A percentile compares a stretch with the other conserved stretches of the same genome.
Evolutionary conservation across 2,329 filamentous ascomycete genomes (phyloP).

Genomic region (Graphilbum sp.): DNA sequence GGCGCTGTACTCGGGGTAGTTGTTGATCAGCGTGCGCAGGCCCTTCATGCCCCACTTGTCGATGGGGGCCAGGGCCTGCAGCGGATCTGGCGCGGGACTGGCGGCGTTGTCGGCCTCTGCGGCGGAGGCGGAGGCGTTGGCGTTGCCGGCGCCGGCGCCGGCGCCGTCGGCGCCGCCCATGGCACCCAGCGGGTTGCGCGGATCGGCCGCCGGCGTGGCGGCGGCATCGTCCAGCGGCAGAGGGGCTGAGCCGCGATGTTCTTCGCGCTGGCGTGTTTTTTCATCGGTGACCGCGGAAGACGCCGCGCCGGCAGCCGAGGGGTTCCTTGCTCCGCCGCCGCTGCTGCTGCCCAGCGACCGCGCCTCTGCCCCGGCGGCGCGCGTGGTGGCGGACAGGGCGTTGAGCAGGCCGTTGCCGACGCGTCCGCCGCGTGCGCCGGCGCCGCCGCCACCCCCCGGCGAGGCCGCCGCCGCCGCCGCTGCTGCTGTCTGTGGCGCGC

Average conservation of each 20-base stretch:
- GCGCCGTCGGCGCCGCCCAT: constrained; percentile 26
- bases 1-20: constrained; percentile 45
- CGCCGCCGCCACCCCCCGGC: constrained; percentile 20
- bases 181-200: constrained; percentile 26
- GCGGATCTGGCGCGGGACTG: constrained; percentile 33
- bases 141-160: not conserved
- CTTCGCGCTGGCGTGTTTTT: constrained; percentile 28
- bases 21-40: constrained; percentile 45
- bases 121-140: too few relatives aligned
- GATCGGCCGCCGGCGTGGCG: constrained; percentile 15
- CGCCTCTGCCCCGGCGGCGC: constrained; percentile 28
- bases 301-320: too few relatives aligned
- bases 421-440: constrained; percentile 19
- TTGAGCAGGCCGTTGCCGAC: constrained; percentile 45
- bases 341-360: too few relatives aligned
- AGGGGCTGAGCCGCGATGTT: too few relatives aligned
- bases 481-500: not conserved
- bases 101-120: constrained; percentile 10
- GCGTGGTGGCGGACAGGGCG: constrained; percentile 42
- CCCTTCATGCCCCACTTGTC: constrained; percentile 53
- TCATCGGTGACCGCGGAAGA: constrained; percentile 19
- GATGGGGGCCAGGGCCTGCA: constrained; percentile 42
- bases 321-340: too few relatives aligned
- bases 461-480: constrained; percentile 17
- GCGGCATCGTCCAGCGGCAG: not conserved